Base-by-base conservation (phyloP, 2,329 filamentous ascomycete species). In the Emericellopsis atlantica region DNA sequence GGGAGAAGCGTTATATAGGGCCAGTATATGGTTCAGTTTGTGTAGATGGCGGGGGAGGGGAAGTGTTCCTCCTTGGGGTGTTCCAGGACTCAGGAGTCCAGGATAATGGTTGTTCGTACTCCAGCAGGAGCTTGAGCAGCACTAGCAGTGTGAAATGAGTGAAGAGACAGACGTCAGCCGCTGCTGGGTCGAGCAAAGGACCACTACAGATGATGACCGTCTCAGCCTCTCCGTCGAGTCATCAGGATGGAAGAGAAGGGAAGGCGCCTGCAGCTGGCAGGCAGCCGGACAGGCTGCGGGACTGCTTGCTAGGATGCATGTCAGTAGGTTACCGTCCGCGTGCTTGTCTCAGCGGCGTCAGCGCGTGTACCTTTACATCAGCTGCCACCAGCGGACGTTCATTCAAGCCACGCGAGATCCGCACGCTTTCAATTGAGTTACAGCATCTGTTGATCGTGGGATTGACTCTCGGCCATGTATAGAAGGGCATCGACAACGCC, bases 171-270 rank as follows among this genome's bases (percentile, higher is more conserved):
- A 39, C 40, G 43, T 44, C 43, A 44, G 43, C 40, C 40, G 43
- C 26, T 37, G 4, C 33, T 32, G 15, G 31, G 36, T 26, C 35
- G 36, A 31, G 36, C 33, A 24, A 37, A 39, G 32, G 37, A 32
- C 40, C 41, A 40, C 35, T 39, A 22, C 33, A 41, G 40, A 41
- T 41, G 40, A 41, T 36, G 40, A 33, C 35, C 40, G 40, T 40
- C 40, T 42, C 43, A 42, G 36, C 40, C 43, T 42, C 40, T 22
- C 22, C 21, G 32, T 41, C 32, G 40, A 41, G 40, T 41, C 40
- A 41, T 41, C 40, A 35, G n/a, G 18, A 31, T 29, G 26, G 40
- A 33, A 37, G 33, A 22, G 36, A 33, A 32, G 31, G 11, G 29
- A 21, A 29, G 29, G 6, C 26, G 26, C 26, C 26, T 29, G 26